Percentiles rank a stretch among this genome's conserved stretches.
These are phyloP conservation scores for Berberis thunbergii DNA, from an alignment of 164 flowering plant species.

Conservation along the genomic window DNA sequence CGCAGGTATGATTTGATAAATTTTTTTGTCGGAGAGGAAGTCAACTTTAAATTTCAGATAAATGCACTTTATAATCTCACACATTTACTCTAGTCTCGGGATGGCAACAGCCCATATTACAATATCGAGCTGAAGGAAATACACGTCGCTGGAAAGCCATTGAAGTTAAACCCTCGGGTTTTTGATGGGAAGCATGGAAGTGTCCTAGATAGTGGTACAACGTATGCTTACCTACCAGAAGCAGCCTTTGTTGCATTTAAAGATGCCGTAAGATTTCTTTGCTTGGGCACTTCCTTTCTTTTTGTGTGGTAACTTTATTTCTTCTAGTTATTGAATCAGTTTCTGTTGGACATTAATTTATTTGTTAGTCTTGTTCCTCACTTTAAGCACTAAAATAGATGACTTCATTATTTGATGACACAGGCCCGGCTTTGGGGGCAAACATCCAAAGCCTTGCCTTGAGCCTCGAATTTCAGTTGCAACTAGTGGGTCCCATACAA, in stretches of 20 bases:
- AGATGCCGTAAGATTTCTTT: conserved; percentile 59
- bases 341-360: too few relatives aligned
- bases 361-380: too few relatives aligned
- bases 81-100: conserved; percentile 97
- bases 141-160: conserved; percentile 76
- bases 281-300: conserved; percentile 2
- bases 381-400: too few relatives aligned
- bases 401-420: too few relatives aligned
- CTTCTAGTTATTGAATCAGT: background rate
- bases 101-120: conserved; percentile 98
- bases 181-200: conserved; percentile 91
- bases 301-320: background rate
- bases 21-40: conserved; percentile 8
- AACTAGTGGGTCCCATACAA: too few relatives aligned
- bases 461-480: too few relatives aligned
- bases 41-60: conserved; percentile 20
- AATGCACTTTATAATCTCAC: conserved; percentile 63
- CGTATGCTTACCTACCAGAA: conserved; percentile 93
- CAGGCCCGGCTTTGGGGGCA: too few relatives aligned
- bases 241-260: conserved; percentile 73
- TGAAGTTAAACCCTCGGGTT: conserved; percentile 53
- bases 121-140: conserved; percentile 91
- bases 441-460: too few relatives aligned
- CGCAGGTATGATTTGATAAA: conserved; percentile 68
- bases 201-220: conserved; percentile 96